Conservation (phyloP, 352 stramenopile genomes). For the Lagenidium giganteum region DNA sequence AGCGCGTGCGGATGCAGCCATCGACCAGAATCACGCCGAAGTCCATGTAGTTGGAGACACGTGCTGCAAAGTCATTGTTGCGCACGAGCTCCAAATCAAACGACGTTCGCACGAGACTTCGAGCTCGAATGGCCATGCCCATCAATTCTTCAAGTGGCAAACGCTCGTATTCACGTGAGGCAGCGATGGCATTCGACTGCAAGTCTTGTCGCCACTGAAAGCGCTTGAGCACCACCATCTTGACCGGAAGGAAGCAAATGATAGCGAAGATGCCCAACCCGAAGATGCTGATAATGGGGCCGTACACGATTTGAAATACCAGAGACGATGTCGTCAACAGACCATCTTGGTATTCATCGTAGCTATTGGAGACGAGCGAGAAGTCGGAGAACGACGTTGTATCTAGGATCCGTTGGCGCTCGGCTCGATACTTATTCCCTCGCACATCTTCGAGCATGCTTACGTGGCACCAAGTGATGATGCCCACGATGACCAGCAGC, state of each 20-base stretch:
- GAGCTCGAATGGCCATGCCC: conserved; percentile 35
- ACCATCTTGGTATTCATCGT: conserved; percentile 41
- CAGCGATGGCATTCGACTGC: background rate
- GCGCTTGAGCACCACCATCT: conserved; percentile 1
- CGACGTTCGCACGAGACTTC: conserved; percentile 35
- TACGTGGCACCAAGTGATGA: no score
- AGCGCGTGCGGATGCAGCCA: conserved; percentile 38
- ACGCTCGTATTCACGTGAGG: conserved; percentile 21
- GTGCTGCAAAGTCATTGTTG: conserved; percentile 31
- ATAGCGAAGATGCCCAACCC: conserved; percentile 21
- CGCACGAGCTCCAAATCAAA: conserved; percentile 30
- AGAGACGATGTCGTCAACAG: conserved; percentile 22
- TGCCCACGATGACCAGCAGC: conserved; percentile 27
- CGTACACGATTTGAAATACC: conserved; percentile 24
- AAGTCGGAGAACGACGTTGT: conserved; percentile 22
- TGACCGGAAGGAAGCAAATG: conserved; percentile 12
- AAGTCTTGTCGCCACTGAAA: conserved; percentile 1
- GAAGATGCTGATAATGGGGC: conserved; percentile 28
- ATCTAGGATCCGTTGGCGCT: conserved; percentile 32
- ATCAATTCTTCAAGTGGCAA: conserved; percentile 50
- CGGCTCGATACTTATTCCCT: conserved; percentile 25
- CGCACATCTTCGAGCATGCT: conserved; percentile 23
- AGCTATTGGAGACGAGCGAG: conserved; percentile 31
- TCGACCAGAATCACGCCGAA: conserved; percentile 42
- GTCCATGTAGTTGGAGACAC: conserved; percentile 47